These are phyloP conservation scores for Fraxinus paxiana DNA, from an alignment of 305 asterid species.

Conservation along the genomic window DNA sequence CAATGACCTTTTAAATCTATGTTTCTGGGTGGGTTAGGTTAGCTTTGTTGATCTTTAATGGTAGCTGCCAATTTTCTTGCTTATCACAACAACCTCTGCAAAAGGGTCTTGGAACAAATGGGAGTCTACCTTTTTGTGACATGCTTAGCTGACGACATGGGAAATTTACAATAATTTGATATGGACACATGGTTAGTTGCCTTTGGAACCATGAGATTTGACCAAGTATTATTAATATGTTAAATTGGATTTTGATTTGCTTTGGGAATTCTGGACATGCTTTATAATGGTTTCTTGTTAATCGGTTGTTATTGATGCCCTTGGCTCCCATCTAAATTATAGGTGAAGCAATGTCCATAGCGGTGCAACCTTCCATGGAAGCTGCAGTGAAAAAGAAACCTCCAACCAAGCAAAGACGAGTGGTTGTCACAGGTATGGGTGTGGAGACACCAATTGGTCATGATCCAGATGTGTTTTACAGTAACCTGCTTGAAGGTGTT, in stretches of 20 bases:
- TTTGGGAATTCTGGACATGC: neutral
- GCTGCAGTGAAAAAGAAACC: constrained; percentile 56
- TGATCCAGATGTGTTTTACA: constrained; percentile 75
- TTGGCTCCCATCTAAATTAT: constrained; percentile 27
- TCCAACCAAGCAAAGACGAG: constrained; percentile 68
- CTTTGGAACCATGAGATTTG: constrained; percentile 23
- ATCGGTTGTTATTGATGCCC: neutral
- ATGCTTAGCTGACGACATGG: constrained; percentile 9
- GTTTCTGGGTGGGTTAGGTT: constrained; percentile 26
- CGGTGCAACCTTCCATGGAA: constrained; percentile 56
- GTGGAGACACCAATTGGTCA: constrained; percentile 86
- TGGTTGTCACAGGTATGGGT: constrained; percentile 98
- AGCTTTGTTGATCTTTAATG: constrained; percentile 30
- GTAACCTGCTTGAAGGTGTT: constrained; percentile 81
- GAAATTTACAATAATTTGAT: neutral
- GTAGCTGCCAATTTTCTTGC: constrained; percentile 21
- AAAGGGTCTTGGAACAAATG: constrained; percentile 18
- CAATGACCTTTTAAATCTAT: constrained; percentile 5
- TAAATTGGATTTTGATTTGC: constrained; percentile 3
- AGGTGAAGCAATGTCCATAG: constrained; percentile 63
- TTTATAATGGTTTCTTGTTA: neutral
- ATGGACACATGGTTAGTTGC: constrained; percentile 14
- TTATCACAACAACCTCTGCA: constrained; percentile 1
- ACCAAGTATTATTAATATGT: neutral
- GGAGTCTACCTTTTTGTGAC: constrained; percentile 24